These are phyloP conservation scores for Aspergillus sp. DNA, from an alignment of 2,329 filamentous ascomycete species.

Conservation along the genomic window DNA sequence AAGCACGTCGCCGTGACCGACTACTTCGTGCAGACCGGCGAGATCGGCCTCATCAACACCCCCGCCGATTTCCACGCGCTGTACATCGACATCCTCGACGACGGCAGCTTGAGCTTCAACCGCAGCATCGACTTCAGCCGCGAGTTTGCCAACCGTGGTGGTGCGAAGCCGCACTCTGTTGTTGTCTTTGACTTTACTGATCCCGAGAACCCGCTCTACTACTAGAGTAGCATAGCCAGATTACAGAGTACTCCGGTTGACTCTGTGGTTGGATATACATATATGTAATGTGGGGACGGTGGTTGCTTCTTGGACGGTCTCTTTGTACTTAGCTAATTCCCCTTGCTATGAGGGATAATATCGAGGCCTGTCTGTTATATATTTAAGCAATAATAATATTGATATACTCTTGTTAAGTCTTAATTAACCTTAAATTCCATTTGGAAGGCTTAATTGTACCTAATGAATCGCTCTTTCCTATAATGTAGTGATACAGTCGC, in stretches of 20 bases:
- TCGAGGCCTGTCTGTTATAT: neutral
- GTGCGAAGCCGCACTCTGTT: constrained; percentile 57
- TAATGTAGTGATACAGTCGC: no score
- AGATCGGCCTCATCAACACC: constrained; percentile 61
- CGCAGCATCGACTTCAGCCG: constrained; percentile 58
- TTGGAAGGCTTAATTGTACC: no score
- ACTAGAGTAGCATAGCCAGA: constrained; percentile 14
- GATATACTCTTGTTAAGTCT: no score
- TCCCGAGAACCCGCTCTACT: constrained; percentile 48
- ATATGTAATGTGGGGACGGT: neutral
- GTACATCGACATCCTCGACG: constrained; percentile 59
- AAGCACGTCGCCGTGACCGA: constrained; percentile 65
- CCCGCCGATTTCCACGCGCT: constrained; percentile 62
- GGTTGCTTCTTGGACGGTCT: neutral
- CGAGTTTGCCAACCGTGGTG: constrained; percentile 56
- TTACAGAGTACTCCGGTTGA: no score
- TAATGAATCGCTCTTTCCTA: no score
- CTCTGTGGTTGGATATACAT: no score
- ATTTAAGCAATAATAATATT: neutral
- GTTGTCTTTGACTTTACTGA: constrained; percentile 60
- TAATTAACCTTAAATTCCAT: no score
- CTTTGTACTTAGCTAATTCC: neutral
- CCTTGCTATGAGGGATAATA: neutral
- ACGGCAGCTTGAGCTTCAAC: constrained; percentile 61
- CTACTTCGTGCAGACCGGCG: constrained; percentile 64